Evolutionary conservation across 139 green algal genomes (phyloP).

Genomic region (Micractinium sp.): DNA sequence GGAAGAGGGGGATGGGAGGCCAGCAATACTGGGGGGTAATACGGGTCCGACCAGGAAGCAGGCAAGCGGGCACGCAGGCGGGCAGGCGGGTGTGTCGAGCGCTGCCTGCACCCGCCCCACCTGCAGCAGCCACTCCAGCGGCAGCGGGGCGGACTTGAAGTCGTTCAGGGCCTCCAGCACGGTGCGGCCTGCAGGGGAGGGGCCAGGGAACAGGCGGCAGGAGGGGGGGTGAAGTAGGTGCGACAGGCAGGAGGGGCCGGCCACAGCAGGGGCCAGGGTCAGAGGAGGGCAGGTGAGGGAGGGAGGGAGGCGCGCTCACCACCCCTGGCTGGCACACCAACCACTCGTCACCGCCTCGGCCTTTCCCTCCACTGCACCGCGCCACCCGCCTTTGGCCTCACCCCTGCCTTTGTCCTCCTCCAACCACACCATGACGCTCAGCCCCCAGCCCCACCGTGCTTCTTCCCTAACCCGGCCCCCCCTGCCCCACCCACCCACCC

Average conservation of each 20-base stretch:
- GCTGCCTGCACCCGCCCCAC: not conserved
- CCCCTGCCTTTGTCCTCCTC: not conserved
- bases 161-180: conserved; percentile 89
- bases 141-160: conserved; percentile 73
- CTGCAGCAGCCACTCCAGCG: conserved; percentile 88
- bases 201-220: not conserved
- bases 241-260: too few species aligned
- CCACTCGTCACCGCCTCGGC: too few species aligned
- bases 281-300: too few species aligned
- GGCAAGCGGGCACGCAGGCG: not conserved
- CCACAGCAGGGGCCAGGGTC: too few species aligned
- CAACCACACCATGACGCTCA: not conserved
- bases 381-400: not conserved
- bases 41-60: not conserved
- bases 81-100: not conserved
- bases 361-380: not conserved
- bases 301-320: too few species aligned
- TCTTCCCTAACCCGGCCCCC: not conserved
- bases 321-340: not conserved
- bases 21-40: too few species aligned
- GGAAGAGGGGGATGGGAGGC: not conserved
- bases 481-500: conserved; percentile 22
- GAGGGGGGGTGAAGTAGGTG: too few species aligned
- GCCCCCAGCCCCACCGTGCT: too few species aligned
- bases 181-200: conserved; percentile 44